Evolutionary conservation across 164 flowering plant species (phyloP).

Genomic region (Magnolia officinalis): DNA sequence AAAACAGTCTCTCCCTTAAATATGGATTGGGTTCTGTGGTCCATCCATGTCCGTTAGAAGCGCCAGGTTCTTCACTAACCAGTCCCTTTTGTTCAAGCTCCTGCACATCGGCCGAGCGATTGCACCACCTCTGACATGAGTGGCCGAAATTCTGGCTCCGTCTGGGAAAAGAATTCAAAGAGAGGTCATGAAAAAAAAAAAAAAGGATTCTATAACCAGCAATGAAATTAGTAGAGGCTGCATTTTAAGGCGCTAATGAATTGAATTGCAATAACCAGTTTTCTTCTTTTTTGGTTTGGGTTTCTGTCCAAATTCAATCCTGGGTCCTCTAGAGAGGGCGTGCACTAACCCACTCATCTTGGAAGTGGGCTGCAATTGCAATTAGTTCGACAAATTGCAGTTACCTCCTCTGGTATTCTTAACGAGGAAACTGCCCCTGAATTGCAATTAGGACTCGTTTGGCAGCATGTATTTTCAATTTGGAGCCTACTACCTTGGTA

Average conservation of each 20-base stretch:
- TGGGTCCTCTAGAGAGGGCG: background rate
- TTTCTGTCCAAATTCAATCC: background rate
- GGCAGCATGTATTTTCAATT: too few species aligned
- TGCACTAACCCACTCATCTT: too few species aligned
- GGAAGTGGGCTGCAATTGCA: too few species aligned
- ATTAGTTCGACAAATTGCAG: too few species aligned
- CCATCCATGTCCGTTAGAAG: too few species aligned
- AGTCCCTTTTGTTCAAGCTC: background rate
- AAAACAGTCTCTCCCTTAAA: too few species aligned
- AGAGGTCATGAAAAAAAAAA: background rate
- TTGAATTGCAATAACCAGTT: background rate
- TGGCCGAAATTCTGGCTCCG: slow-evolving; percentile 82
- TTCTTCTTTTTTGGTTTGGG: background rate
- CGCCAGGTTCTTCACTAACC: too few species aligned
- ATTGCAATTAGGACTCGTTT: too few species aligned
- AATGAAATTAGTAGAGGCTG: background rate
- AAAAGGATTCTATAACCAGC: background rate
- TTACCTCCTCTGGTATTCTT: too few species aligned
- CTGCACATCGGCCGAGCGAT: slow-evolving; percentile 40
- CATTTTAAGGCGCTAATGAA: background rate
- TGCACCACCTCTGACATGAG: slow-evolving; percentile 85
- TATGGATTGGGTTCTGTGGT: too few species aligned
- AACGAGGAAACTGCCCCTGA: too few species aligned
- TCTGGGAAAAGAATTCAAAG: slow-evolving; percentile 21
- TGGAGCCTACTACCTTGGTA: too few species aligned